Percentiles rank a stretch among this genome's conserved stretches.
Evolutionary conservation across 163 green algal species (phyloP).

Genomic region (Volvox carteri): DNA sequence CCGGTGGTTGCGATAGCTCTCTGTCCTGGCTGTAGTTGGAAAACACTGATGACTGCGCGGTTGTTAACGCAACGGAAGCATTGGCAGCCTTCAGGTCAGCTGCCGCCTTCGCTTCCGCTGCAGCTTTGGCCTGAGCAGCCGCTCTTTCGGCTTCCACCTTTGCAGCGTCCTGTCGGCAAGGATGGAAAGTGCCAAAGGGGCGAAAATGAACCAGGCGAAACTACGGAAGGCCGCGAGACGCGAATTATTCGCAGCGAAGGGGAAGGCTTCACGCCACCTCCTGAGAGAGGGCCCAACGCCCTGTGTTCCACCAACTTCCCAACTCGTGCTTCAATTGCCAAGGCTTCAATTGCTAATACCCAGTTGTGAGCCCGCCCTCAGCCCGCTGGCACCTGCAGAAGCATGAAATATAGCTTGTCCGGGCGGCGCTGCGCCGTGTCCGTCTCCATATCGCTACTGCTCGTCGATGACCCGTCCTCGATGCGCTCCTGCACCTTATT

Average conservation of each 20-base stretch:
- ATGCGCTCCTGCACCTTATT: background rate
- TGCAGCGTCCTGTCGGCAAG: constrained; percentile 18
- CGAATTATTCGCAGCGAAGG: no score
- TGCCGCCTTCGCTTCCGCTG: background rate
- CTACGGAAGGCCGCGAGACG: no score
- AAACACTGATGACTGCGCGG: background rate
- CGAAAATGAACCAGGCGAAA: no score
- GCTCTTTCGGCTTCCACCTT: constrained; percentile 31
- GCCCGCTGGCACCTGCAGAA: constrained; percentile 2
- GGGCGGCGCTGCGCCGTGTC: background rate
- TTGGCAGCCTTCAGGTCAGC: constrained; percentile 11
- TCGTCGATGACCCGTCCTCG: background rate
- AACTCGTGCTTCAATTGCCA: no score
- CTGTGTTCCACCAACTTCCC: no score
- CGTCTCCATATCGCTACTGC: background rate
- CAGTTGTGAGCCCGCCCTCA: no score
- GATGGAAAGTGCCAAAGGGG: background rate
- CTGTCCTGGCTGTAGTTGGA: constrained; percentile 3
- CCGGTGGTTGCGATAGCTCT: constrained; percentile 43
- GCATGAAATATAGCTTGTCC: constrained; percentile 53
- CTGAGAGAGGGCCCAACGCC: no score
- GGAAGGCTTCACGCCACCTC: no score
- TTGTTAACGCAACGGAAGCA: background rate
- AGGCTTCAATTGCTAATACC: no score
- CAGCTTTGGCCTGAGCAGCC: constrained; percentile 5